Conservation (phyloP, 2,329 filamentous ascomycete genomes). For the Clarireedia hainanense region DNA sequence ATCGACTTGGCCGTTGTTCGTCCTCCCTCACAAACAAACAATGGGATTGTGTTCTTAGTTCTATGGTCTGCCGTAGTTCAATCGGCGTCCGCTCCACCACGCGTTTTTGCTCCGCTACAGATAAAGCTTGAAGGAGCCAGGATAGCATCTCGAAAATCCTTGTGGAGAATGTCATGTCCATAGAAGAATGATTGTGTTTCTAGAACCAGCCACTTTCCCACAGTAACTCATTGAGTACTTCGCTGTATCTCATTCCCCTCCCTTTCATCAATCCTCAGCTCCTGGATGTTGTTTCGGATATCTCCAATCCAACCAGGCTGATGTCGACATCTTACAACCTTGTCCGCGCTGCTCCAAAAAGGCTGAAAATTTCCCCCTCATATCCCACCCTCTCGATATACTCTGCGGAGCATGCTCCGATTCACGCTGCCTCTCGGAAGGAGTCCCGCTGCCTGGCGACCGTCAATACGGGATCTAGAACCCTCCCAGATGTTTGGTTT, state of each 20-base stretch:
- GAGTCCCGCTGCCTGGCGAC: constrained; percentile 20
- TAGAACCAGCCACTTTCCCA: background rate
- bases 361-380: constrained; percentile 8
- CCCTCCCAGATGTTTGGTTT: constrained; percentile 37
- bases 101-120: background rate
- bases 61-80: background rate
- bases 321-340: constrained; percentile 26
- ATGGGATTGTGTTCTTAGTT: background rate
- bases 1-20: no score
- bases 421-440: background rate
- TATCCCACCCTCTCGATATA: constrained; percentile 2
- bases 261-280: background rate
- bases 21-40: no score
- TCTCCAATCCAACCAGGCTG: constrained; percentile 17
- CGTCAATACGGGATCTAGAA: constrained; percentile 17
- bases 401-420: background rate
- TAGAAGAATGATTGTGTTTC: background rate
- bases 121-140: constrained; percentile 7
- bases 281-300: constrained; percentile 18
- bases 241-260: background rate
- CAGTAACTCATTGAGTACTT: background rate
- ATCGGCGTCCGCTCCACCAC: constrained; percentile 1
- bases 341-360: constrained; percentile 13
- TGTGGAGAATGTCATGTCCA: background rate
- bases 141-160: background rate